Conservation (phyloP, 257 asterid species). For the Fraxinus anomala region DNA sequence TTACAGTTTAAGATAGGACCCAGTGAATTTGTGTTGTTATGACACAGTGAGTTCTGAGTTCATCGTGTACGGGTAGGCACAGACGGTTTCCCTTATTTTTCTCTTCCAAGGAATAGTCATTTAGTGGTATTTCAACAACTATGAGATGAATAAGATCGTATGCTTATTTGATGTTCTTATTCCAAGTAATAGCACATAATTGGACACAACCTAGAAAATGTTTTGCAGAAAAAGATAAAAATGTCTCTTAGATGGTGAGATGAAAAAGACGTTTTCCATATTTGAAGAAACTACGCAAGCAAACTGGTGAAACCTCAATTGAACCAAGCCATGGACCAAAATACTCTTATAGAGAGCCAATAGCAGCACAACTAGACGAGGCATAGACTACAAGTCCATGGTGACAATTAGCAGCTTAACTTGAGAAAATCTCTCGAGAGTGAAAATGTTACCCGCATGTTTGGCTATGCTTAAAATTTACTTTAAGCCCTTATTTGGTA, state of each 20-base stretch:
- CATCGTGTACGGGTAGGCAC: neutral
- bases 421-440: neutral
- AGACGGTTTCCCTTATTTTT: no score
- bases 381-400: neutral
- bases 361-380: neutral
- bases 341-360: no score
- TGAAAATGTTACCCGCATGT: neutral
- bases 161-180: neutral
- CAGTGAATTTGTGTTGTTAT: constrained; percentile 46
- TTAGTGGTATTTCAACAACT: neutral
- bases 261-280: neutral
- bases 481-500: no score
- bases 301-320: neutral
- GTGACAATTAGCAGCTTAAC: neutral
- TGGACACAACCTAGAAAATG: neutral
- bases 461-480: no score
- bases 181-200: neutral
- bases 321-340: no score
- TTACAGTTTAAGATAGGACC: constrained; percentile 14
- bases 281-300: neutral
- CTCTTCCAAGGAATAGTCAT: neutral
- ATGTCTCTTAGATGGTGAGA: neutral
- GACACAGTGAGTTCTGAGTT: constrained; percentile 12
- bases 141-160: neutral
- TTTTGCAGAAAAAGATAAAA: neutral